phyloP scores from a whole-genome alignment of 768 basidiomycete species.

The Auricularia sp. region DNA sequence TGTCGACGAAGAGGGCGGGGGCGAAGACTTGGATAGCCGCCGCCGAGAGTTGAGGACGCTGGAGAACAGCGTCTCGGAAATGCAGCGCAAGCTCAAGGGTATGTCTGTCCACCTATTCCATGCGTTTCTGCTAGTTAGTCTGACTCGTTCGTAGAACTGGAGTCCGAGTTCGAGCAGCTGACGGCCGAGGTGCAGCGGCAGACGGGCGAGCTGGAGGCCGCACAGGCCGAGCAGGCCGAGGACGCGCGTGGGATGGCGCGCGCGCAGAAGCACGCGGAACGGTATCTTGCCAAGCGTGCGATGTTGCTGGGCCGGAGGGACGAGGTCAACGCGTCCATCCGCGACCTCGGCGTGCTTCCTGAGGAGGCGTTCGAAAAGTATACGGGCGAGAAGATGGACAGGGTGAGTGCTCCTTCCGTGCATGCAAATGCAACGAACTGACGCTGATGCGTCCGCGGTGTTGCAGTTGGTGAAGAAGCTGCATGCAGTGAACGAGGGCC shows the following conservation, averaged over 20 bases:
- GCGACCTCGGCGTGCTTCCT: constrained; percentile 91
- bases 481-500: constrained; percentile 81
- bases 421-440: background rate
- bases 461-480: constrained; percentile 81
- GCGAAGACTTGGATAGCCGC: constrained; percentile 58
- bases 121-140: background rate
- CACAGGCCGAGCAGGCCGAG: constrained; percentile 76
- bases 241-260: constrained; percentile 79
- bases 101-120: background rate
- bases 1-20: constrained; percentile 35
- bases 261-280: constrained; percentile 91
- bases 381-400: constrained; percentile 75
- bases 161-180: constrained; percentile 60
- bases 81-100: constrained; percentile 59
- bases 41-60: constrained; percentile 60
- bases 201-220: constrained; percentile 52
- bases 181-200: constrained; percentile 57
- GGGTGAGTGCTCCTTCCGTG: constrained; percentile 37
- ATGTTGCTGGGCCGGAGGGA: constrained; percentile 78
- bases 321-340: constrained; percentile 89
- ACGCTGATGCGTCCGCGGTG: background rate
- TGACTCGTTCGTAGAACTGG: constrained; percentile 38
- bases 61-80: constrained; percentile 50
- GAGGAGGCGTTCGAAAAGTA: constrained; percentile 98
- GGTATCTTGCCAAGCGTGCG: constrained; percentile 89